phyloP scores from a whole-genome alignment of 257 asterid species.

The Scutellaria galericulata region DNA sequence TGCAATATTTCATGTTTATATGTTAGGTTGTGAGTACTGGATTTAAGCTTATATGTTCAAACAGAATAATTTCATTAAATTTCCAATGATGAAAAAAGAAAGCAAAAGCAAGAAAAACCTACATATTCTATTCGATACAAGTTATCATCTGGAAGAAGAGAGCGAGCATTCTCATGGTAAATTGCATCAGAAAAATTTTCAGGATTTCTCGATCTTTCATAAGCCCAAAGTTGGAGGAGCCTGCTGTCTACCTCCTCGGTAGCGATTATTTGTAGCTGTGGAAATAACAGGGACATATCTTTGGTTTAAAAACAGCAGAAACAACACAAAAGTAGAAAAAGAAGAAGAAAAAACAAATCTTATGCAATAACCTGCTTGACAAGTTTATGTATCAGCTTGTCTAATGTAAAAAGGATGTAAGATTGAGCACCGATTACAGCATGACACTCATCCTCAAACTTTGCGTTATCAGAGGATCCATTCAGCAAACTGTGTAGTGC shows the following conservation, averaged over 20 bases:
- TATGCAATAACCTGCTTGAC: conserved; percentile 71
- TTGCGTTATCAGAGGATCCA: conserved; percentile 84
- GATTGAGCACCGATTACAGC: conserved; percentile 91
- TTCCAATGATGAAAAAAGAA: conserved; percentile 14
- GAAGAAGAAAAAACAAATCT: conserved; percentile 1
- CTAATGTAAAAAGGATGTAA: conserved; percentile 81
- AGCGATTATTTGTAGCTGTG: conserved; percentile 71
- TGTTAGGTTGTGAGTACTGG: not conserved
- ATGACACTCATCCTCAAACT: conserved; percentile 96
- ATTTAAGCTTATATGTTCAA: conserved; percentile 15
- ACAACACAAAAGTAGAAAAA: not conserved
- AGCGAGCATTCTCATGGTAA: conserved; percentile 73
- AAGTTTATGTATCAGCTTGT: conserved; percentile 90
- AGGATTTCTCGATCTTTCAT: conserved; percentile 75
- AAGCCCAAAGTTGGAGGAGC: conserved; percentile 77
- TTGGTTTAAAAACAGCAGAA: conserved; percentile 33
- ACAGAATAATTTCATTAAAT: conserved; percentile 2
- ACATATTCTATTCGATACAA: conserved; percentile 84
- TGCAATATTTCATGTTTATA: conserved; percentile 46
- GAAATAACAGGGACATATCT: conserved; percentile 26
- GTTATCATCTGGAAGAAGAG: conserved; percentile 73
- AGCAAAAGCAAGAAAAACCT: conserved; percentile 41
- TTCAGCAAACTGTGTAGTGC: conserved; percentile 77
- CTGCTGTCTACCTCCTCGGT: conserved; percentile 74
- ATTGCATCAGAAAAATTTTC: conserved; percentile 60